phyloP scores from a whole-genome alignment of 805 yeast species.

The Starmerella sirachaensis region DNA sequence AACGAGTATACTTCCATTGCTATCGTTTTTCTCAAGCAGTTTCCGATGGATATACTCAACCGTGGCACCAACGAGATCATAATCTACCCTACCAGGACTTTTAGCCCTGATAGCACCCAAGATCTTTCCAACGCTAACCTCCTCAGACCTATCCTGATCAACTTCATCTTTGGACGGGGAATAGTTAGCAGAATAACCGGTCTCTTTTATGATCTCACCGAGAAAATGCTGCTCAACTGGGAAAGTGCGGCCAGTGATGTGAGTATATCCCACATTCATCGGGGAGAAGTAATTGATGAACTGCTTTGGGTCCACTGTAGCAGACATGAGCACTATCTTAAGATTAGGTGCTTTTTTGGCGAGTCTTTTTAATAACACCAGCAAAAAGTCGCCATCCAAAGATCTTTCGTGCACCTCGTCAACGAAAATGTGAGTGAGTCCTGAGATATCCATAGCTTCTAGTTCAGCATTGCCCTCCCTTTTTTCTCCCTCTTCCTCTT shows the following conservation, averaged over 20 bases:
- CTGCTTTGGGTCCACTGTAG: slow-evolving; percentile 65
- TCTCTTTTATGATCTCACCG: slow-evolving; percentile 47
- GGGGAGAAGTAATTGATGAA: slow-evolving; percentile 56
- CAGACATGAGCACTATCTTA: slow-evolving; percentile 79
- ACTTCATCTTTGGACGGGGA: slow-evolving; percentile 17
- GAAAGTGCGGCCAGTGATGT: slow-evolving; percentile 86
- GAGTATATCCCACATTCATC: slow-evolving; percentile 44
- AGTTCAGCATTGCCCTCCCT: background rate
- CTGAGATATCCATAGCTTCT: slow-evolving; percentile 4
- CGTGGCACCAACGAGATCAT: slow-evolving; percentile 52
- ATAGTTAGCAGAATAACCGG: slow-evolving; percentile 38
- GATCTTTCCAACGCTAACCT: slow-evolving; percentile 22
- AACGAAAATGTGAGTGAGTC: slow-evolving; percentile 57
- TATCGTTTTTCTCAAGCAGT: slow-evolving; percentile 30
- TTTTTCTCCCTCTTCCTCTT: background rate
- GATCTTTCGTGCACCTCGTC: slow-evolving; percentile 98
- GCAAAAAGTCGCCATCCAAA: slow-evolving; percentile 73
- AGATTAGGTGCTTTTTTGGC: slow-evolving; percentile 37
- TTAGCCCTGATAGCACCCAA: slow-evolving; percentile 27
- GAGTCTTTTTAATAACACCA: slow-evolving; percentile 61
- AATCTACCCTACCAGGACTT: slow-evolving; percentile 39
- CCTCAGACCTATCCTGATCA: background rate
- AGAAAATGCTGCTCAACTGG: slow-evolving; percentile 73
- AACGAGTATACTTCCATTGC: slow-evolving; percentile 64
- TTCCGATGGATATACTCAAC: slow-evolving; percentile 42